These are phyloP conservation scores for Pinus taeda DNA, from an alignment of 75 land plant species.

Conservation along the genomic window DNA sequence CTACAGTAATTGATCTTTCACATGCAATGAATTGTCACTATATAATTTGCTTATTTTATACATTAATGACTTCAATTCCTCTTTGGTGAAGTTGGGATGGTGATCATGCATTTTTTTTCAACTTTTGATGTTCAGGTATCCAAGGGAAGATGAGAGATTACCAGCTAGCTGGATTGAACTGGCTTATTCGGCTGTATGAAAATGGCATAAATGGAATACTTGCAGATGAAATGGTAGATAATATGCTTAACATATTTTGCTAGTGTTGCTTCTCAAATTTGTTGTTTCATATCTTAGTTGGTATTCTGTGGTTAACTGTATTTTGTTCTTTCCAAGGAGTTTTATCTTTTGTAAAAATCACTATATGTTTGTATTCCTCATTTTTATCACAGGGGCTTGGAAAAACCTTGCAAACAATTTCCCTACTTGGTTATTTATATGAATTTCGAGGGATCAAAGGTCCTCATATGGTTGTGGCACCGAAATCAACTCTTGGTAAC, in stretches of 20 bases:
- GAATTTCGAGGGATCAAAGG: slow-evolving; percentile 95
- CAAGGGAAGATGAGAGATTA: slow-evolving; percentile 99
- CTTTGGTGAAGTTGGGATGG: neutral
- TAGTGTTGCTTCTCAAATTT: neutral
- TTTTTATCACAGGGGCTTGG: slow-evolving; percentile 75
- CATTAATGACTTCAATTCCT: neutral
- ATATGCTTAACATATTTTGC: neutral
- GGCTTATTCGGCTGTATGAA: slow-evolving; percentile 96
- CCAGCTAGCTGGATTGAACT: slow-evolving; percentile 97
- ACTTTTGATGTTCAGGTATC: slow-evolving; percentile 45
- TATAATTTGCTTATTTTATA: too few species aligned
- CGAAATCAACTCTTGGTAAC: slow-evolving; percentile 97
- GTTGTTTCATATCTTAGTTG: neutral
- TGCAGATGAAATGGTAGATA: slow-evolving; percentile 96
- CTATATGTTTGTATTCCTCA: neutral
- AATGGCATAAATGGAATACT: slow-evolving; percentile 99
- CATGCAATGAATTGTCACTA: too few species aligned
- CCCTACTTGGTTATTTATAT: slow-evolving; percentile 87
- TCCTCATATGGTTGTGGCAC: slow-evolving; percentile 99
- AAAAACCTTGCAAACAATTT: slow-evolving; percentile 97
- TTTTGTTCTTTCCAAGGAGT: neutral
- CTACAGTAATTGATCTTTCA: too few species aligned
- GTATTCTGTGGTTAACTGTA: neutral
- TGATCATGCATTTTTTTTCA: neutral
- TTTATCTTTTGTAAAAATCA: neutral